Conservation (phyloP, 2,329 filamentous ascomycete genomes). For the Botrytis tulipae region DNA sequence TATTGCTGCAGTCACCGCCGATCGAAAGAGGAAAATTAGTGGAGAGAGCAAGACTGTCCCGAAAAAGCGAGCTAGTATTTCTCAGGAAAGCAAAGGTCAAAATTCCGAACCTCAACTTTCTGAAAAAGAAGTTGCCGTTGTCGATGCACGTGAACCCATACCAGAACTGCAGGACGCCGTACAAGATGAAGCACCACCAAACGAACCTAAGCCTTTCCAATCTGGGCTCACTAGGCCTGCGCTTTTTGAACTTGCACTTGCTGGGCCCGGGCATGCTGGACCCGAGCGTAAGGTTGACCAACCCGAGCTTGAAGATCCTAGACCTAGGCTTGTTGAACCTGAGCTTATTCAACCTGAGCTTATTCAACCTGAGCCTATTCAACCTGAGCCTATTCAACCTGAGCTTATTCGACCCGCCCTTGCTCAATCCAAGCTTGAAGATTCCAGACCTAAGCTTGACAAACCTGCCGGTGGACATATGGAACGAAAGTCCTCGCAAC, state of each 20-base stretch:
- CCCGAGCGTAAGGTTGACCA: no score
- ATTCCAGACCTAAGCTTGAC: neutral
- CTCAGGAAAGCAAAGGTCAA: neutral
- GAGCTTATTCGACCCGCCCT: no score
- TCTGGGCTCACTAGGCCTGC: neutral
- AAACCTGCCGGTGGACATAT: neutral
- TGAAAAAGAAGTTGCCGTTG: neutral
- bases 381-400: neutral
- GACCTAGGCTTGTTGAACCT: no score
- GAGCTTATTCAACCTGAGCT: no score
- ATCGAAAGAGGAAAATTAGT: neutral
- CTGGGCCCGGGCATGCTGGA: no score
- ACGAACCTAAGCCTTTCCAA: neutral
- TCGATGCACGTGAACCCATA: neutral
- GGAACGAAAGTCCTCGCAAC: neutral
- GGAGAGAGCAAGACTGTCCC: neutral
- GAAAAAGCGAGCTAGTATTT: neutral
- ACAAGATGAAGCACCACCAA: neutral
- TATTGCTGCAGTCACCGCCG: neutral
- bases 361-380: no score
- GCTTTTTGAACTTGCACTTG: neutral
- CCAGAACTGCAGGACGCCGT: neutral
- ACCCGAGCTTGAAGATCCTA: neutral
- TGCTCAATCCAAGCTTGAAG: neutral
- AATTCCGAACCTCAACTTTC: neutral